These are phyloP conservation scores for Phyllosticta citriasiana DNA, from an alignment of 2,329 filamentous ascomycete species.

Conservation along the genomic window DNA sequence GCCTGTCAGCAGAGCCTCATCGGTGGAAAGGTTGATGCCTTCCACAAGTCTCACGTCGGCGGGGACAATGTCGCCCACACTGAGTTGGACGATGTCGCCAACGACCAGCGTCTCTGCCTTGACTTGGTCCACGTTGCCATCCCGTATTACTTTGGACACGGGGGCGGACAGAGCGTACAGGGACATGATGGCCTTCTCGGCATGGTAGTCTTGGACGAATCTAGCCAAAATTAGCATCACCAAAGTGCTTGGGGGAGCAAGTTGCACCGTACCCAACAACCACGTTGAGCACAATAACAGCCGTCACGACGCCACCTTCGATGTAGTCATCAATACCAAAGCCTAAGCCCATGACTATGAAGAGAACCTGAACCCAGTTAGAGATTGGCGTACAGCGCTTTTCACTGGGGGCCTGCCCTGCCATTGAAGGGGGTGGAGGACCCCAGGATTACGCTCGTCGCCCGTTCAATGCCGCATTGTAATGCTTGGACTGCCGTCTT, in stretches of 20 bases:
- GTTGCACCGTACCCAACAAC: constrained; percentile 43
- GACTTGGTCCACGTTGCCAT: constrained; percentile 26
- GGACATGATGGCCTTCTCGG: constrained; percentile 33
- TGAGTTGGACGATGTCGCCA: constrained; percentile 30
- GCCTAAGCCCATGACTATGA: constrained; percentile 60
- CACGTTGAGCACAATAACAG: constrained; percentile 58
- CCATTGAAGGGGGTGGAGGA: not conserved
- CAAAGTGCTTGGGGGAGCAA: not conserved
- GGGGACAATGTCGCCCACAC: constrained; percentile 52
- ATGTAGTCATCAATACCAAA: constrained; percentile 57
- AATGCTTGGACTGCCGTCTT: not conserved
- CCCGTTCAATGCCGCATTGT: not conserved
- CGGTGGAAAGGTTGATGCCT: constrained; percentile 64
- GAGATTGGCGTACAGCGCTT: not conserved
- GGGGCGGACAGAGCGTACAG: constrained; percentile 31
- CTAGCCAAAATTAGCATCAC: constrained; percentile 16
- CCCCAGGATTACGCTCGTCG: not conserved
- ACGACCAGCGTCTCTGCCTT: constrained; percentile 29
- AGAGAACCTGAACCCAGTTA: constrained; percentile 48
- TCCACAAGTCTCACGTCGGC: constrained; percentile 55
- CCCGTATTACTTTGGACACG: constrained; percentile 27
- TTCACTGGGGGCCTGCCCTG: not conserved
- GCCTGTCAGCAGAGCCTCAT: constrained; percentile 65
- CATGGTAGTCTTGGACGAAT: constrained; percentile 41
- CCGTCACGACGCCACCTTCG: constrained; percentile 53